Percentiles rank a stretch among this genome's conserved stretches.
Evolutionary conservation across 1,139 yeast species (phyloP).

Genomic region (Lodderomyces orthopsilosis): DNA sequence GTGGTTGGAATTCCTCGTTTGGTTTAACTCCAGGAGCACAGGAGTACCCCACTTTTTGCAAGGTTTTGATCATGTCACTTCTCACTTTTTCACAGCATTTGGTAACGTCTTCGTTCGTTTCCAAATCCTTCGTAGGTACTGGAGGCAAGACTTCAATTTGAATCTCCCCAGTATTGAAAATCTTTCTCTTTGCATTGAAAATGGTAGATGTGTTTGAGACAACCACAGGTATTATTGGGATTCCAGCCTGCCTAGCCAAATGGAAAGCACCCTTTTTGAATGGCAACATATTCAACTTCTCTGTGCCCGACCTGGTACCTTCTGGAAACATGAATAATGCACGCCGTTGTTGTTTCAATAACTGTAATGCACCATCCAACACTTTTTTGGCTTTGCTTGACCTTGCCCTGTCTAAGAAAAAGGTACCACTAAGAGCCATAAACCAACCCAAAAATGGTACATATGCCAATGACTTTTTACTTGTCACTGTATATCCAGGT

Average conservation of each 20-base stretch:
- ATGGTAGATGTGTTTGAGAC: conserved; percentile 81
- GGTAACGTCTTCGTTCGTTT: conserved; percentile 57
- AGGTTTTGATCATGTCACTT: conserved; percentile 28
- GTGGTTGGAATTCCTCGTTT: conserved; percentile 10
- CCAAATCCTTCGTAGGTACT: conserved; percentile 52
- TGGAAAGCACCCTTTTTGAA: conserved; percentile 98
- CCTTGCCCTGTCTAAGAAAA: conserved; percentile 83
- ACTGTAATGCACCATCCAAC: conserved; percentile 63
- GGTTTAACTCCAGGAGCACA: conserved; percentile 13
- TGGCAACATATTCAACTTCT: conserved; percentile 68
- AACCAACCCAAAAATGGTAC: conserved; percentile 98
- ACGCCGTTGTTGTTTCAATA: conserved; percentile 58
- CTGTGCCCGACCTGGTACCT: conserved; percentile 86
- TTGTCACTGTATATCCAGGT: conserved; percentile 86
- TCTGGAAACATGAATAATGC: conserved; percentile 89
- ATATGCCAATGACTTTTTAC: conserved; percentile 78
- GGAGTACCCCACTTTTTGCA: conserved; percentile 36
- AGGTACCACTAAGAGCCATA: conserved; percentile 84
- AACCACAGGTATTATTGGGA: conserved; percentile 86
- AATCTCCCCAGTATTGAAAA: conserved; percentile 63
- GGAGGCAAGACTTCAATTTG: conserved; percentile 67
- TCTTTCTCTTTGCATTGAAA: conserved; percentile 54
- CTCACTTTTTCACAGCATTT: conserved; percentile 41
- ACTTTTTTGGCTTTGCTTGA: conserved; percentile 73
- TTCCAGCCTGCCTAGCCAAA: conserved; percentile 86